These are phyloP conservation scores for Calocybe indica DNA, from an alignment of 768 basidiomycete species.

Conservation along the genomic window DNA sequence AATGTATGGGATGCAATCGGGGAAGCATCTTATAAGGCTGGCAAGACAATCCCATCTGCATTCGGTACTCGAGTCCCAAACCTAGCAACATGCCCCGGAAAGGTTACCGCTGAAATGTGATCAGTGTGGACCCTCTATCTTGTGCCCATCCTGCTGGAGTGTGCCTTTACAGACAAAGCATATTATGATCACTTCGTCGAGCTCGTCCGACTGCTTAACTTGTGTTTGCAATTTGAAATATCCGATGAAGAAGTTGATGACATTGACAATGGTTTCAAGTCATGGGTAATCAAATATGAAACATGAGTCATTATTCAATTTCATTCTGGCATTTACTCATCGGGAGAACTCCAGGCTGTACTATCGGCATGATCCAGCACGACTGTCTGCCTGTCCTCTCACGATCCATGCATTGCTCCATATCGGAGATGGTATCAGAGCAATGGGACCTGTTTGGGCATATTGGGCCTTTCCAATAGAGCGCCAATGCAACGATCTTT, in stretches of 20 bases:
- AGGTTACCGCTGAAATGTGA: conserved; percentile 23
- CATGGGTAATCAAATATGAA: not conserved
- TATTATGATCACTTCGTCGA: conserved; percentile 39
- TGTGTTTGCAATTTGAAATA: conserved; percentile 28
- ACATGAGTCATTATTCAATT: not conserved
- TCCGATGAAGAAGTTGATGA: conserved; percentile 7
- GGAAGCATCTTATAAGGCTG: too few relatives aligned
- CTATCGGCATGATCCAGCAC: not conserved
- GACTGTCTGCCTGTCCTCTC: conserved; percentile 8
- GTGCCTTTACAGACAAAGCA: conserved; percentile 19
- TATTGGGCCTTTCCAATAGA: conserved; percentile 37
- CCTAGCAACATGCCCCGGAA: too few relatives aligned
- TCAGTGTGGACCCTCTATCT: conserved; percentile 29
- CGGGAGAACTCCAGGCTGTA: not conserved
- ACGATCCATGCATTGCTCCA: conserved; percentile 31
- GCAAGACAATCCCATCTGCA: too few relatives aligned
- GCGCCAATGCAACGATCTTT: conserved; percentile 24
- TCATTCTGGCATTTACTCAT: not conserved
- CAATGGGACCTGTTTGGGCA: conserved; percentile 28
- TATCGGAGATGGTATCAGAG: conserved; percentile 24
- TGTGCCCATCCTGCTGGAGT: conserved; percentile 29
- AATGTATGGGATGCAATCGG: too few relatives aligned
- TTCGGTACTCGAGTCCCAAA: too few relatives aligned
- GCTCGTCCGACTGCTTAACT: conserved; percentile 29
- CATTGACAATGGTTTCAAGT: not conserved